phyloP scores from a whole-genome alignment of 192 early-diverging fungal genomes.

The Coemansia sp. region DNA sequence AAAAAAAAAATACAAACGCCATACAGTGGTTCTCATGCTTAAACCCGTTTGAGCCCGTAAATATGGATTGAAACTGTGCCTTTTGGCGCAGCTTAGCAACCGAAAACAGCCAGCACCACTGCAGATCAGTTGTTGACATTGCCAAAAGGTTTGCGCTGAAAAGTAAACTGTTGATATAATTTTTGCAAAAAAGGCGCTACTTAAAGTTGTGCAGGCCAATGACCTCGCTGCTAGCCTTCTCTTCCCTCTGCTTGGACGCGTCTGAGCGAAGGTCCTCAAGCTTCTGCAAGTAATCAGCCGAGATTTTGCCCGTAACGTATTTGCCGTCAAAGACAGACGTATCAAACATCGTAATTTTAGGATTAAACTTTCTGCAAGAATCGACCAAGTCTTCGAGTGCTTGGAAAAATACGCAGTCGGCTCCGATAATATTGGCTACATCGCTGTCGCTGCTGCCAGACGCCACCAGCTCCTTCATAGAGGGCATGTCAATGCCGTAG shows the following conservation, averaged over 20 bases:
- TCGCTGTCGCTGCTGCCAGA: constrained; percentile 73
- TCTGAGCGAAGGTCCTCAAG: constrained; percentile 52
- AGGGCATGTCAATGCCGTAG: constrained; percentile 99
- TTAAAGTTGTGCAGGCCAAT: constrained; percentile 57
- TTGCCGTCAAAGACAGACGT: constrained; percentile 94
- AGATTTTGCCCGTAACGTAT: constrained; percentile 85
- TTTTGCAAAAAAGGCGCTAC: constrained; percentile 3
- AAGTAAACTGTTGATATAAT: neutral
- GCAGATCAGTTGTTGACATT: neutral
- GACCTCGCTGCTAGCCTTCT: constrained; percentile 27
- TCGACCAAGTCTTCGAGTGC: constrained; percentile 79
- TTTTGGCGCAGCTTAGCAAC: neutral
- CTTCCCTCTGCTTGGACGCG: constrained; percentile 38
- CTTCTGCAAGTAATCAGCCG: constrained; percentile 65
- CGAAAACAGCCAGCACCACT: neutral
- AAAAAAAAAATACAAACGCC: neutral
- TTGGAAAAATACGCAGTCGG: constrained; percentile 96
- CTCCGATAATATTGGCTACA: constrained; percentile 86
- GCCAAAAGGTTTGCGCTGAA: neutral
- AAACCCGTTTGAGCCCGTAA: too few relatives aligned
- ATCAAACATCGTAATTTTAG: constrained; percentile 81
- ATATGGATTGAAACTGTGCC: neutral
- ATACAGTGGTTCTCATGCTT: too few relatives aligned
- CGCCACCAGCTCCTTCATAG: constrained; percentile 87
- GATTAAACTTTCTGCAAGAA: constrained; percentile 85